Conservation (phyloP, 2,329 filamentous ascomycete species). For the Aspergillus neotritici region DNA sequence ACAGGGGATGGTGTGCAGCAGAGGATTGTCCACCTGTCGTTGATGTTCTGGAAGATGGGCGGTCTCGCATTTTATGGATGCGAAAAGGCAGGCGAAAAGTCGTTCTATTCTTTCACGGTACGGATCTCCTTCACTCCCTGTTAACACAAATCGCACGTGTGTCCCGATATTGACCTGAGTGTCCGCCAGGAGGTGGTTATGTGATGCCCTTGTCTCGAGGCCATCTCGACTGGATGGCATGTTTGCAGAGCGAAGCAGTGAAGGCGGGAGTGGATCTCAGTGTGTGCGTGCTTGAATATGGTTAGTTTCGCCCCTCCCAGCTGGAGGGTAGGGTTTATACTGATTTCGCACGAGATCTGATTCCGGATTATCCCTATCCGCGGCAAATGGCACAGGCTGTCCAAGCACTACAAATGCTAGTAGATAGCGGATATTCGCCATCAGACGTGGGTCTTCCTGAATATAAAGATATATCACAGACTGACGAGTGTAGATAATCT, state of each 20-base stretch:
- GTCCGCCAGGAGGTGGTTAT: conserved; percentile 17
- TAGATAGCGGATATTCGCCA: conserved; percentile 10
- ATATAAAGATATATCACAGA: neutral
- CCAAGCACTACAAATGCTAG: conserved; percentile 13
- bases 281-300: conserved; percentile 15
- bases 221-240: conserved; percentile 19
- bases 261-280: conserved; percentile 8
- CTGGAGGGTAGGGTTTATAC: too few species aligned
- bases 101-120: conserved; percentile 20
- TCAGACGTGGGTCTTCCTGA: conserved; percentile 7
- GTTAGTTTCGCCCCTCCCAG: too few species aligned
- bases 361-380: conserved; percentile 15
- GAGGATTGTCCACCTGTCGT: neutral
- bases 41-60: conserved; percentile 6
- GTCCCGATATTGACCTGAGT: neutral
- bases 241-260: conserved; percentile 9
- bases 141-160: neutral
- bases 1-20: conserved; percentile 11
- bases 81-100: conserved; percentile 11
- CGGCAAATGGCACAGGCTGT: conserved; percentile 17
- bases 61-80: conserved; percentile 15
- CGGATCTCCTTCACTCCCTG: neutral
- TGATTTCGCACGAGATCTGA: conserved; percentile 15
- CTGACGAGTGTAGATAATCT: conserved; percentile 11
- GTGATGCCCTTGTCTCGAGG: conserved; percentile 19